Base-by-base conservation (phyloP, 192 early-diverging fungal species). In the Piromyces finnis region DNA sequence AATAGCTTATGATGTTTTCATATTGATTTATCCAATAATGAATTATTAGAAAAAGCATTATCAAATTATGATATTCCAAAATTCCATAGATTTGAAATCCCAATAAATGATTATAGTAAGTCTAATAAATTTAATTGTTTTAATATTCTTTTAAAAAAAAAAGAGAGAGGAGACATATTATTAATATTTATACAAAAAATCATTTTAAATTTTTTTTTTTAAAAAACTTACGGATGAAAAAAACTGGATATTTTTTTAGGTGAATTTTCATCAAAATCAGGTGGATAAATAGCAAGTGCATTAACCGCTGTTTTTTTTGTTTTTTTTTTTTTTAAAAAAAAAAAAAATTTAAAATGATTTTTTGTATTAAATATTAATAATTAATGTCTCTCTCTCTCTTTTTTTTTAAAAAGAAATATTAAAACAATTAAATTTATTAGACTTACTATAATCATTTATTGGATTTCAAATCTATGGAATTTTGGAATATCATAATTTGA, bases 191-290 rank as follows among this genome's bases (percentile, higher is more conserved):
- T 32, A 32, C 9, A 6, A 32, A n/a, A n/a, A n/a, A n/a, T n/a
- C n/a, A n/a, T n/a, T n/a, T n/a, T n/a, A n/a, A n/a, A n/a, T n/a
- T n/a, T n/a, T n/a, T n/a, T n/a, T n/a, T n/a, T n/a, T n/a, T n/a
- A n/a, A n/a, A n/a, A n/a, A n/a, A n/a, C n/a, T 29, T 77, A 39
- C 29, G 79, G 80, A 83, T 83, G 77, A 81, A 82, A 22, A 32
- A 29, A 80, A 78, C 30, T n/a, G 29, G 81, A 28, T 29, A 36
- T n/a, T n/a, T 59, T 80, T 79, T 79, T 77, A 30, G 0, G 7
- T 77, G 68, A 82, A 27, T 77, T 12, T 37, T 77, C 77, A n/a
- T 79, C 26, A 27, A 37, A 35, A 9, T 79, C 6, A 22, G 78
- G 32, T n/a, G 78, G 51, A 27, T 37, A 79, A 11, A 35, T n/a